Conservation (phyloP, 441 rosid genomes). For the Hura crepitans region DNA sequence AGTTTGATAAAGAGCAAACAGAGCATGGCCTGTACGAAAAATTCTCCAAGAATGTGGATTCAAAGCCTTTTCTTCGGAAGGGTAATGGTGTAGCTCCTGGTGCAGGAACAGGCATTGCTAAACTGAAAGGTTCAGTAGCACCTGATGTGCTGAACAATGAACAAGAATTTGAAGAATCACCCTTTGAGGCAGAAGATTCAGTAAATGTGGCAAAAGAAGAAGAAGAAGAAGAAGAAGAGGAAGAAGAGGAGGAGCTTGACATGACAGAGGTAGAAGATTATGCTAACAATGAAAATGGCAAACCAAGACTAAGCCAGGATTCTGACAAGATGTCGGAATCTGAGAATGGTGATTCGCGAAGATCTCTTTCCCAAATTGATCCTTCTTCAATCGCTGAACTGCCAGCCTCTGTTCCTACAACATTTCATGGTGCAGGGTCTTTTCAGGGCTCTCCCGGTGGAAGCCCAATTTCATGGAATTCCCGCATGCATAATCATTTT, state of each 20-base stretch:
- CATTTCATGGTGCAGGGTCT: constrained; percentile 49
- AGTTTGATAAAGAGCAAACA: constrained; percentile 58
- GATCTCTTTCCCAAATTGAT: constrained; percentile 55
- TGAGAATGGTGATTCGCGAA: constrained; percentile 55
- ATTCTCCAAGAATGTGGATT: constrained; percentile 29
- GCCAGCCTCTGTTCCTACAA: constrained; percentile 52
- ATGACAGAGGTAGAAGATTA: constrained; percentile 45
- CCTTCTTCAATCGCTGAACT: constrained; percentile 54
- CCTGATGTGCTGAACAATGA: constrained; percentile 42
- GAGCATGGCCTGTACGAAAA: constrained; percentile 37
- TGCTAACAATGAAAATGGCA: constrained; percentile 47
- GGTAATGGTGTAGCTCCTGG: no score
- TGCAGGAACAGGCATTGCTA: constrained; percentile 43
- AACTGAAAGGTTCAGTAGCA: constrained; percentile 51
- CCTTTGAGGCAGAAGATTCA: constrained; percentile 50
- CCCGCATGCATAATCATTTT: constrained; percentile 57
- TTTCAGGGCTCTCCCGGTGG: constrained; percentile 70
- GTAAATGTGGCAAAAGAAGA: constrained; percentile 46
- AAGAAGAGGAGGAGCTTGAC: constrained; percentile 51
- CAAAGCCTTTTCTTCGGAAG: constrained; percentile 45
- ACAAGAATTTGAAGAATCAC: constrained; percentile 41
- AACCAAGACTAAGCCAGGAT: constrained; percentile 55
- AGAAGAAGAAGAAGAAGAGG: no score
- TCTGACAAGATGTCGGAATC: constrained; percentile 60
- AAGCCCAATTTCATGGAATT: constrained; percentile 78